Evolutionary conservation across 2,329 filamentous ascomycete genomes (phyloP).

Genomic region (Aspergillus oerlinghausenensis): DNA sequence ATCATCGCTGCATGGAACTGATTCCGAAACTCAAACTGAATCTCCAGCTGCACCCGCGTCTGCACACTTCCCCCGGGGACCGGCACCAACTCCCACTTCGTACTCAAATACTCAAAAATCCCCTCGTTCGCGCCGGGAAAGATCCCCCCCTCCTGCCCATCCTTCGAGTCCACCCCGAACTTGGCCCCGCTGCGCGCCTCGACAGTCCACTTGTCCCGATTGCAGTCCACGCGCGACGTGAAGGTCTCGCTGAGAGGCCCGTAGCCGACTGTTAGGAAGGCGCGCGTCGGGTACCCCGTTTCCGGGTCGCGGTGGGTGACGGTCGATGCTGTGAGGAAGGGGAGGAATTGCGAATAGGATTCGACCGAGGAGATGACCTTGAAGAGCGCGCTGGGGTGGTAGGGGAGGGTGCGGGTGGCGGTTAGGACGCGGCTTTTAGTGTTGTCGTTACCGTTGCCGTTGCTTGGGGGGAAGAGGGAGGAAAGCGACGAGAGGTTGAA

Average conservation of each 20-base stretch:
- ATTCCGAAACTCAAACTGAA: conserved; percentile 82
- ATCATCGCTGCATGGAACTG: conserved; percentile 83
- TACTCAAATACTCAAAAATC: conserved; percentile 43
- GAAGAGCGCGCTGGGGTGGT: conserved; percentile 68
- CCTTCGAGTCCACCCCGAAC: conserved; percentile 54
- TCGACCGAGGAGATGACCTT: conserved; percentile 82
- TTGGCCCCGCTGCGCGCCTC: conserved; percentile 59
- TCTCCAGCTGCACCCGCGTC: conserved; percentile 70
- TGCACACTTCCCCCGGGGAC: conserved; percentile 33
- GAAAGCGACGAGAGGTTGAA: conserved; percentile 28
- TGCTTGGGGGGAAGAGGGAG: conserved; percentile 22
- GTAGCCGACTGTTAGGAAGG: conserved; percentile 80
- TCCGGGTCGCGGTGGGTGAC: conserved; percentile 68
- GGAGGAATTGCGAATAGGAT: conserved; percentile 81
- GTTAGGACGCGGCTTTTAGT: conserved; percentile 60
- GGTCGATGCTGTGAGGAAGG: conserved; percentile 73
- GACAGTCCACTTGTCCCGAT: conserved; percentile 61
- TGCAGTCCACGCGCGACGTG: conserved; percentile 72
- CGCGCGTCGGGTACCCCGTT: conserved; percentile 60
- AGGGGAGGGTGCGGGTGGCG: conserved; percentile 72
- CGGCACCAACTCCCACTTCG: conserved; percentile 41
- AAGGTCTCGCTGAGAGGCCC: conserved; percentile 79
- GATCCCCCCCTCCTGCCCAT: conserved; percentile 53
- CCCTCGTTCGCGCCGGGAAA: conserved; percentile 44
- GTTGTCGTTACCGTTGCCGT: conserved; percentile 16